Percentiles rank a stretch among this genome's conserved stretches.
Evolutionary conservation across 2,329 filamentous ascomycete genomes (phyloP).

Genomic region (Diaporthe sp.): DNA sequence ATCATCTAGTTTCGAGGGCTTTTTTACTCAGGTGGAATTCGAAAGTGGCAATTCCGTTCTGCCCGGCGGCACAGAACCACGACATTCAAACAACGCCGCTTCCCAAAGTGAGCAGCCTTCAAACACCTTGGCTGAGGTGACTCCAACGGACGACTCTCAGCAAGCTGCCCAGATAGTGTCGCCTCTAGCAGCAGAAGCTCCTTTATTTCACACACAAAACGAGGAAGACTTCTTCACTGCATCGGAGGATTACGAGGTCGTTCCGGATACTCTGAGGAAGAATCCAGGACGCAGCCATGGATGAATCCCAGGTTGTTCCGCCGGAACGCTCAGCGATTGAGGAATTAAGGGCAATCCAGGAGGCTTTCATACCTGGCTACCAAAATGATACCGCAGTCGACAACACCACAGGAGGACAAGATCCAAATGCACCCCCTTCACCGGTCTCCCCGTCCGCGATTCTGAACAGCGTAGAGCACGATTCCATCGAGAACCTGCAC

Average conservation of each 20-base stretch:
- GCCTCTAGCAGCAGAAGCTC: slow-evolving; percentile 28
- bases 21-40: slow-evolving; percentile 40
- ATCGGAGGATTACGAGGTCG: slow-evolving; percentile 37
- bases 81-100: neutral
- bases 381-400: neutral
- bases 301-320: slow-evolving; percentile 27
- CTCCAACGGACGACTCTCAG: slow-evolving; percentile 34
- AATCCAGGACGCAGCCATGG: slow-evolving; percentile 24
- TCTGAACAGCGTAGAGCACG: slow-evolving; percentile 40
- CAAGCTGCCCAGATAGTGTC: slow-evolving; percentile 39
- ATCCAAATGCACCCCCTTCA: slow-evolving; percentile 29
- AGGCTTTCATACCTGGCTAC: slow-evolving; percentile 33
- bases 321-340: slow-evolving; percentile 33
- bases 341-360: slow-evolving; percentile 35
- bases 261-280: slow-evolving; percentile 35
- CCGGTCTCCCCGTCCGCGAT: slow-evolving; percentile 40
- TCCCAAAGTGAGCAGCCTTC: slow-evolving; percentile 9
- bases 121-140: slow-evolving; percentile 19
- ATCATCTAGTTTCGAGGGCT: slow-evolving; percentile 24
- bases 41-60: slow-evolving; percentile 21
- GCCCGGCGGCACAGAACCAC: neutral
- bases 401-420: neutral
- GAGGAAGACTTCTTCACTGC: slow-evolving; percentile 38
- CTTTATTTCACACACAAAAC: slow-evolving; percentile 34
- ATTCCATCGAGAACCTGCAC: slow-evolving; percentile 27